A percentile compares a stretch with the other conserved stretches of the same genome.
phyloP scores from a whole-genome alignment of 2,329 filamentous ascomycete genomes.

The Paracorniculantispora psalliotae region DNA sequence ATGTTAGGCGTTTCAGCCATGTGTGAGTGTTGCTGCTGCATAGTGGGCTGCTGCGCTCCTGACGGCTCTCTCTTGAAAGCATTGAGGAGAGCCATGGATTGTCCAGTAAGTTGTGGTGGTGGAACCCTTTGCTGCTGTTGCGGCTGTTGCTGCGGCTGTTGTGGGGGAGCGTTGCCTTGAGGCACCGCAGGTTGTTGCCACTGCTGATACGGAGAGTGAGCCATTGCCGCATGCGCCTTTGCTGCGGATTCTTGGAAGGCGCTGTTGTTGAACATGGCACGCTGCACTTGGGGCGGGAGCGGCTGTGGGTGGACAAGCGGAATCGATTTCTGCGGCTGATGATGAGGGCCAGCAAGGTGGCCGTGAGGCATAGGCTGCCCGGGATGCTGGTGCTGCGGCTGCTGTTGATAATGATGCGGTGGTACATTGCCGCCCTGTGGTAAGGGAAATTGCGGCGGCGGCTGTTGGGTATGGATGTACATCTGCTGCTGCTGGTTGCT shows the following conservation, averaged over 20 bases:
- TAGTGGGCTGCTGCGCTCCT: conserved; percentile 19
- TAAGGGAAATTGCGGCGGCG: conserved; percentile 27
- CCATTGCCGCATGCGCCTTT: conserved; percentile 14
- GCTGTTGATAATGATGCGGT: conserved; percentile 16
- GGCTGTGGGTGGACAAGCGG: conserved; percentile 41
- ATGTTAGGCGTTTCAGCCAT: neutral
- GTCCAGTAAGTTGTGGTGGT: conserved; percentile 32
- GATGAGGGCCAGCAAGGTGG: conserved; percentile 15
- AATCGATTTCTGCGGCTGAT: conserved; percentile 18
- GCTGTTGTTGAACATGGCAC: conserved; percentile 42
- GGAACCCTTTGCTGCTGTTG: conserved; percentile 6
- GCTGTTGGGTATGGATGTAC: conserved; percentile 24
- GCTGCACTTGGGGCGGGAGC: conserved; percentile 51
- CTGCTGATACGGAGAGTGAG: conserved; percentile 20
- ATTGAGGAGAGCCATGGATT: conserved; percentile 40
- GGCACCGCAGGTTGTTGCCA: conserved; percentile 14
- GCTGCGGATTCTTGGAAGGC: conserved; percentile 25
- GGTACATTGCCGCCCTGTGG: neutral
- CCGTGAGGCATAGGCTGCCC: neutral
- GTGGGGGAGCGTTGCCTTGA: neutral
- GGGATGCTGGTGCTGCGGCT: conserved; percentile 19
- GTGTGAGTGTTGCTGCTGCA: neutral
- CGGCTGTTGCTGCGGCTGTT: neutral
- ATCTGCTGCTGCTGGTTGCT: conserved; percentile 37
- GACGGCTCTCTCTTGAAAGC: conserved; percentile 35